Base-by-base conservation (phyloP, 345 rosid genomes). In the Euphorbia pulcherrima region DNA sequence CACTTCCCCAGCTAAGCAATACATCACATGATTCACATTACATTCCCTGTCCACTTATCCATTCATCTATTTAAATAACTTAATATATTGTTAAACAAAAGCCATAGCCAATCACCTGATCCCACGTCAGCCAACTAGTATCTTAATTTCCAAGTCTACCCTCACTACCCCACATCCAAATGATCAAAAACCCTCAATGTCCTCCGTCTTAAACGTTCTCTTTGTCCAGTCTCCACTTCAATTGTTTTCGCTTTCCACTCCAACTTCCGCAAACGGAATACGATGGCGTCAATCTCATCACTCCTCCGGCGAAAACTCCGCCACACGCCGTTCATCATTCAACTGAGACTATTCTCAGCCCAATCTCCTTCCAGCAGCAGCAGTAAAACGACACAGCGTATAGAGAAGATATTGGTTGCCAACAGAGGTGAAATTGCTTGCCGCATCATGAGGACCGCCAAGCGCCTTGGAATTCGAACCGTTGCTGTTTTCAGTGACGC, bases 401-500 rank as follows among this genome's bases (percentile, higher is more conserved):
- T 93, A 46, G 96, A 93, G 77, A 93, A 87, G 75, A 71, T 93
- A 61, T 60, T 93, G 61, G 85, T 86, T 46, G 97, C 91, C 29
- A 90, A 93, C 80, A 80, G 92, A 74, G 98, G 97, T 33, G 92
- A 88, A 73, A 89, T 87, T 28, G 96, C 97, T 68, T 89, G 96
- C 80, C 76, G 96, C 79, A 82, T 93, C 73, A 81, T 83, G 82
- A 82, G 83, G 82, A 90, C 96, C 6, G 91, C 96, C 14, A 85
- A 85, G 80, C 84, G 95, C 11, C 70, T 90, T 10, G 98, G 97
- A 33, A 82, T 90, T 57, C 83, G 83, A 30, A 88, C 96, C 4
- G 92, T 93, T 3, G 96, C 97, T 5, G 88, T 93, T 61, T 93
- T 90, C 72, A 90, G 97, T 73, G 94, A 93, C 63, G 92, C 97